These are phyloP conservation scores for Blastobotrys serpentis DNA, from an alignment of 1,139 yeast genomes.

Conservation along the genomic window DNA sequence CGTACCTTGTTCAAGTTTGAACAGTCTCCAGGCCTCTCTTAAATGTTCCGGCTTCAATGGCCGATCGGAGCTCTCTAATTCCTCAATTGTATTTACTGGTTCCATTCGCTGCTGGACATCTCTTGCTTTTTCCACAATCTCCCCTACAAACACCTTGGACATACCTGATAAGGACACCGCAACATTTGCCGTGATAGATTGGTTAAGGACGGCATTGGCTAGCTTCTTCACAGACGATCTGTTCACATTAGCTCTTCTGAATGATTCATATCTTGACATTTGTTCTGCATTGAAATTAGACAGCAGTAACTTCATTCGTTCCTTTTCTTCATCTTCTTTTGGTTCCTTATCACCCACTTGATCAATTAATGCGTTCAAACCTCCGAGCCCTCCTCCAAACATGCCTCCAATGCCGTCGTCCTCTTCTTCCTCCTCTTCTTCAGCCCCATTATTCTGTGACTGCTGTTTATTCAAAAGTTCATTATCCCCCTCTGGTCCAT, in stretches of 20 bases:
- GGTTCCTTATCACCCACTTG: conserved; percentile 22
- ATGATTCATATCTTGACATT: conserved; percentile 84
- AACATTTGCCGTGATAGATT: conserved; percentile 77
- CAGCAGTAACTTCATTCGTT: conserved; percentile 62
- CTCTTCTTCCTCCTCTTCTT: conserved; percentile 41
- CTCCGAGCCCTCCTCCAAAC: conserved; percentile 17
- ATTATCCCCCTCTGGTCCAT: conserved; percentile 12
- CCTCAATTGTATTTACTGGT: conserved; percentile 33
- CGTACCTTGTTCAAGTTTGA: conserved; percentile 62
- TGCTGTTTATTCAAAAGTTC: conserved; percentile 20
- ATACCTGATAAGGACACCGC: conserved; percentile 84
- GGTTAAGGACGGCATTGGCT: conserved; percentile 77
- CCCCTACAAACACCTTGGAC: conserved; percentile 85
- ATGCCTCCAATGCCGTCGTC: conserved; percentile 31
- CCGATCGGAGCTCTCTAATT: conserved; percentile 46
- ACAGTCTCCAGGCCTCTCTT: conserved; percentile 83
- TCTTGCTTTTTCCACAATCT: conserved; percentile 77
- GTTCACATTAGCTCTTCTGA: conserved; percentile 77
- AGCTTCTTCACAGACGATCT: conserved; percentile 77
- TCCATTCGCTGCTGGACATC: conserved; percentile 47
- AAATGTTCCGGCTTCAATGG: conserved; percentile 84
- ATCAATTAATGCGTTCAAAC: conserved; percentile 7
- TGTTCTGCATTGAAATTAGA: conserved; percentile 78
- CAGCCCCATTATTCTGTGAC: conserved; percentile 22
- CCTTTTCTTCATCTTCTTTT: conserved; percentile 39